Conservation (phyloP, 78 protist genomes). For the Dictyostelium brefeldianum region DNA sequence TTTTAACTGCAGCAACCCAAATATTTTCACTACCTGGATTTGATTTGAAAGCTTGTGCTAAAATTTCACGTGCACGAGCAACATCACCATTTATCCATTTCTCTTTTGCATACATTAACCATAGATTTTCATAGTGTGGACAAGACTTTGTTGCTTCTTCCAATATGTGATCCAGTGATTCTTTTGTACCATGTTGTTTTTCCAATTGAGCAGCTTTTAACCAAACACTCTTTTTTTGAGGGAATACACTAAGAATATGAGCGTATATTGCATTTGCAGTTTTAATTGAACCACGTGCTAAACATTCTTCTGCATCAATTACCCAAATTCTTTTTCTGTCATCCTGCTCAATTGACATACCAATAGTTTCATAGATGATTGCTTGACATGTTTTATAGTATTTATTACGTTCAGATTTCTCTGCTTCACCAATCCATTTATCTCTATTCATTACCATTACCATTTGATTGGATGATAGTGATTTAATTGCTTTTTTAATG, state of each 20-base stretch:
- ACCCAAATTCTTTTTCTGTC: constrained; percentile 94
- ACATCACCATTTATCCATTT: constrained; percentile 92
- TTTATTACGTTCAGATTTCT: constrained; percentile 83
- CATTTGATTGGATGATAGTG: constrained; percentile 27
- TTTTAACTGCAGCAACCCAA: constrained; percentile 97
- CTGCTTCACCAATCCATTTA: constrained; percentile 92
- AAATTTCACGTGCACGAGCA: constrained; percentile 83
- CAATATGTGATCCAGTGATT: constrained; percentile 87
- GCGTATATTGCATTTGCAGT: constrained; percentile 92
- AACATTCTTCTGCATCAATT: constrained; percentile 92
- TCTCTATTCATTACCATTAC: constrained; percentile 83
- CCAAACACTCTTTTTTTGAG: constrained; percentile 93
- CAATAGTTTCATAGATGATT: constrained; percentile 82
- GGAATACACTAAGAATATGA: constrained; percentile 87
- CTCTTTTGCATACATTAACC: constrained; percentile 98
- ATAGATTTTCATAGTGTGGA: constrained; percentile 93
- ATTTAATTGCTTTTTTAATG: constrained; percentile 79
- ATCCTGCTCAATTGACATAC: constrained; percentile 91
- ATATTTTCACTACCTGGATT: constrained; percentile 92
- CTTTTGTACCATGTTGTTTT: constrained; percentile 76
- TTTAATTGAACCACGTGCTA: constrained; percentile 52
- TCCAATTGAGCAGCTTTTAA: constrained; percentile 91
- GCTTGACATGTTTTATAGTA: constrained; percentile 80
- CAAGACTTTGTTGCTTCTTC: constrained; percentile 91
- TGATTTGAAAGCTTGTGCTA: constrained; percentile 90